phyloP scores from a whole-genome alignment of 495 filamentous ascomycete species.

The Staphylotrichum tortipilum region DNA sequence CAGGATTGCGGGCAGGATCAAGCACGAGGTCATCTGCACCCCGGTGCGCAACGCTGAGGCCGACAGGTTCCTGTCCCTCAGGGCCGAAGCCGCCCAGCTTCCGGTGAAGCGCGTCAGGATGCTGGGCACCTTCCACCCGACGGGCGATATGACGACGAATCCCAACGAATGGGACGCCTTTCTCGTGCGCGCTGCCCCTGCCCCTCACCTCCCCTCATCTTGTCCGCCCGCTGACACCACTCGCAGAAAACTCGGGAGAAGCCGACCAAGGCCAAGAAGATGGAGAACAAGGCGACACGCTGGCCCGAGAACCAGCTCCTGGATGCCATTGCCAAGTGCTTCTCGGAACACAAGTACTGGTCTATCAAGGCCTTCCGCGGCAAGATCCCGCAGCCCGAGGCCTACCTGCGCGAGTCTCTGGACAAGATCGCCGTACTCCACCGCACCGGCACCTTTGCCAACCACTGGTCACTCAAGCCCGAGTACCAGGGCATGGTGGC shows the following conservation, averaged over 20 bases:
- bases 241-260: constrained; percentile 38
- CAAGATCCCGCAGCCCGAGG: constrained; percentile 73
- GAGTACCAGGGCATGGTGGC: constrained; percentile 55
- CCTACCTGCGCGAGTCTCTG: constrained; percentile 77
- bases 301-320: constrained; percentile 79
- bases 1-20: constrained; percentile 59
- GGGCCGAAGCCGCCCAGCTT: constrained; percentile 54
- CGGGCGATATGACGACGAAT: constrained; percentile 36
- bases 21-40: constrained; percentile 68
- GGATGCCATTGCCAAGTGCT: constrained; percentile 71
- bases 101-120: constrained; percentile 49
- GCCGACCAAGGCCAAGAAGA: constrained; percentile 45
- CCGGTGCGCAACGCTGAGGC: constrained; percentile 70
- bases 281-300: constrained; percentile 75
- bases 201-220: neutral
- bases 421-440: constrained; percentile 74
- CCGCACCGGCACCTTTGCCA: constrained; percentile 70
- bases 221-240: constrained; percentile 17
- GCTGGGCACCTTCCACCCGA: constrained; percentile 25
- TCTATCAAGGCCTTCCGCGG: constrained; percentile 71
- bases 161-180: constrained; percentile 44
- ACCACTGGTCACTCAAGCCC: constrained; percentile 70
- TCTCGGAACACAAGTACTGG: constrained; percentile 82
- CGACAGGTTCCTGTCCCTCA: constrained; percentile 48
- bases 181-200: constrained; percentile 50